These are phyloP conservation scores for Danielozyma ontarioensis DNA, from an alignment of 805 yeast genomes.

Conservation along the genomic window DNA sequence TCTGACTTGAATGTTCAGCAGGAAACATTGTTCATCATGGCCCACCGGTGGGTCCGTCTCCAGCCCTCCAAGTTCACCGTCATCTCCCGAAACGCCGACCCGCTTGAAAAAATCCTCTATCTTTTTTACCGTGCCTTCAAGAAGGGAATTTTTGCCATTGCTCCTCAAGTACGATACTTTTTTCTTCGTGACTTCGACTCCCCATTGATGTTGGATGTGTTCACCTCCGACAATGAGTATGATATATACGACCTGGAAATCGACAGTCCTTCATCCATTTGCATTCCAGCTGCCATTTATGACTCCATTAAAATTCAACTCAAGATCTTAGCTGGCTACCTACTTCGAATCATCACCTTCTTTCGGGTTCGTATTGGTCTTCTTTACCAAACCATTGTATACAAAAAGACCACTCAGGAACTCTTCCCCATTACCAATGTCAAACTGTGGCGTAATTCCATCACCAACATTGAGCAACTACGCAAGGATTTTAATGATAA, in stretches of 20 bases:
- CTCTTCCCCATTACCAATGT: conserved; percentile 20
- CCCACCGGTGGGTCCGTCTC: conserved; percentile 30
- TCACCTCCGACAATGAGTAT: conserved; percentile 15
- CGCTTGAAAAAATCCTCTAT: conserved; percentile 27
- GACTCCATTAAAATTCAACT: conserved; percentile 9
- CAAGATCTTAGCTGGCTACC: conserved; percentile 20
- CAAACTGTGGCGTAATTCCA: conserved; percentile 21
- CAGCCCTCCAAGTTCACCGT: conserved; percentile 26
- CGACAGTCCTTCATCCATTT: conserved; percentile 9
- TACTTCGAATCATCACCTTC: conserved; percentile 26
- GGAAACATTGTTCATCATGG: conserved; percentile 28
- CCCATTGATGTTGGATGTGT: conserved; percentile 36
- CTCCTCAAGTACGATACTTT: conserved; percentile 38
- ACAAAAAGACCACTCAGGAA: conserved; percentile 14
- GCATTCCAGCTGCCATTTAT: conserved; percentile 11
- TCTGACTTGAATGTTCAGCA: conserved; percentile 25
- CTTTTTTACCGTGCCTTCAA: conserved; percentile 28
- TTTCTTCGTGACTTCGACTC: conserved; percentile 36
- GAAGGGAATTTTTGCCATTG: conserved; percentile 27
- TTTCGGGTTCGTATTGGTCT: conserved; percentile 22
- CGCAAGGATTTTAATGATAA: conserved; percentile 17
- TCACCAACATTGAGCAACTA: conserved; percentile 18
- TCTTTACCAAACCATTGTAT: conserved; percentile 25
- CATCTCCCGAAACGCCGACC: conserved; percentile 17
- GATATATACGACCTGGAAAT: conserved; percentile 18